phyloP scores from a whole-genome alignment of 202 grass and related monocot genomes.

The Brachypodium distachyon region DNA sequence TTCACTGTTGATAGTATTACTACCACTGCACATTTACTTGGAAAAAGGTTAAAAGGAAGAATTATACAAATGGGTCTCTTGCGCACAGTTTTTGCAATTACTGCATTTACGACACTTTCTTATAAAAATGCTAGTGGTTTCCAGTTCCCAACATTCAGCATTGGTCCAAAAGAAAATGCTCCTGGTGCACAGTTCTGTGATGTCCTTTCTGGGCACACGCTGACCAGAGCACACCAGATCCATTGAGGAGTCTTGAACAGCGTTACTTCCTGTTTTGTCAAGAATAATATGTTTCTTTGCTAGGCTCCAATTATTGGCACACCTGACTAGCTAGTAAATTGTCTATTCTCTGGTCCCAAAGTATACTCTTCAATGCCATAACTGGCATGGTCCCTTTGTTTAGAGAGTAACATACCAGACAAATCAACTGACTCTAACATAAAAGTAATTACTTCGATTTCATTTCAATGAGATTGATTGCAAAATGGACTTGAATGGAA shows the following conservation, averaged over 20 bases:
- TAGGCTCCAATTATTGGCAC: conserved; percentile 8
- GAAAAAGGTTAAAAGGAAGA: not conserved
- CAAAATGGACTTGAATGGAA: conserved; percentile 5
- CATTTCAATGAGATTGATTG: not conserved
- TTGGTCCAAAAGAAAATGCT: conserved; percentile 11
- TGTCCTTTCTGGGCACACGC: conserved; percentile 7
- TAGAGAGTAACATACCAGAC: not conserved
- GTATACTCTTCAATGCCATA: not conserved
- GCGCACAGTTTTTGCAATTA: not conserved
- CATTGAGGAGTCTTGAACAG: not conserved
- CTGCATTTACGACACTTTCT: not conserved
- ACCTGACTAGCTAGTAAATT: not conserved
- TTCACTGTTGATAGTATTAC: not conserved
- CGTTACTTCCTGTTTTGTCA: not conserved
- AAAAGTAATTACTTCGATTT: not conserved
- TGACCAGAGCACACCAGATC: not conserved
- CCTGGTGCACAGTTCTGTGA: not conserved
- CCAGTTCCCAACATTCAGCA: not conserved
- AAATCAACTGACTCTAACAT: not conserved
- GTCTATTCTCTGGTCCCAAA: not conserved
- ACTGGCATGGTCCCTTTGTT: not conserved
- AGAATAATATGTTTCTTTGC: conserved; percentile 9
- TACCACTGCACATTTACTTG: not conserved
- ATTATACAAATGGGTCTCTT: not conserved
- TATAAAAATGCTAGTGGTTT: not conserved